Percentiles rank a stretch among this genome's conserved stretches.
Evolutionary conservation across 306 rosid genomes (phyloP).

Genomic region (Styphnolobium japonicum): DNA sequence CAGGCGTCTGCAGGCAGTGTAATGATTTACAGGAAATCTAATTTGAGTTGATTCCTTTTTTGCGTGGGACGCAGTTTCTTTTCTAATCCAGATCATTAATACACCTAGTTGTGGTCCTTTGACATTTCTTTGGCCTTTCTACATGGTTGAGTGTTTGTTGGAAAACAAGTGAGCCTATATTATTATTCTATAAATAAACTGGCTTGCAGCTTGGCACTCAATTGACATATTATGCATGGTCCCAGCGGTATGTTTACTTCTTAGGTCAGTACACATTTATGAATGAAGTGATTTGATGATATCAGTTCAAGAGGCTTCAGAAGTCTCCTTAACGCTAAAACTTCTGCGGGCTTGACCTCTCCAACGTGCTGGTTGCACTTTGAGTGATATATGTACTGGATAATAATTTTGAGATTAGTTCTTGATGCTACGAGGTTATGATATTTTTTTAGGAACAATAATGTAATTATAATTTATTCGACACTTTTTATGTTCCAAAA

Average conservation of each 20-base stretch:
- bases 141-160: background rate
- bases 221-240: background rate
- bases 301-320: too few species aligned
- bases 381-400: too few species aligned
- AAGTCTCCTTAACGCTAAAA: too few species aligned
- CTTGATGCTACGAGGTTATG: too few species aligned
- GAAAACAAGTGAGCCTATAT: background rate
- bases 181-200: background rate
- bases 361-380: too few species aligned
- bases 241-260: background rate
- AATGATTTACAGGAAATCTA: constrained; percentile 42
- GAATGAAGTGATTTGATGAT: too few species aligned
- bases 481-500: too few species aligned
- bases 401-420: too few species aligned
- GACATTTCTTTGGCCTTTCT: background rate
- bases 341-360: too few species aligned
- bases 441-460: too few species aligned
- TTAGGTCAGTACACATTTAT: too few species aligned
- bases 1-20: constrained; percentile 95
- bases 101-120: background rate
- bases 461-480: too few species aligned
- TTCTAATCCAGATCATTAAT: background rate
- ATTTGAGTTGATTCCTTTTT: constrained; percentile 25
- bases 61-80: background rate
- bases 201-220: background rate